Evolutionary conservation across 2,329 filamentous ascomycete species (phyloP).

Genomic region (Zarea fungicola): DNA sequence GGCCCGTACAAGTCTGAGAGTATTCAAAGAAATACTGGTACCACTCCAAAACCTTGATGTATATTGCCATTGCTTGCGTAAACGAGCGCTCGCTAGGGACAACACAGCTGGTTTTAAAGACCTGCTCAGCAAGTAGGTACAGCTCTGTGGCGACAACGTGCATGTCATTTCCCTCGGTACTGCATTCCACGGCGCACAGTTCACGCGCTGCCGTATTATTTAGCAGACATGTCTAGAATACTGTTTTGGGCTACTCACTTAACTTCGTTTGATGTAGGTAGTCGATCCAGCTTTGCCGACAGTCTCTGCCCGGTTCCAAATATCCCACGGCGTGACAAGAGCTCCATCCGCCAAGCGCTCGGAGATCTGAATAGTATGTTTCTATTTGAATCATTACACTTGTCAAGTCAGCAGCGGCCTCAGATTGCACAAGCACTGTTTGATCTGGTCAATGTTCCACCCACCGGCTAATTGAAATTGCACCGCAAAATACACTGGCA

Average conservation of each 20-base stretch:
- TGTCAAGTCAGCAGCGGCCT: background rate
- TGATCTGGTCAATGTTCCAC: background rate
- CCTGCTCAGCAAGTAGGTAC: background rate
- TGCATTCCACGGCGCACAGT: background rate
- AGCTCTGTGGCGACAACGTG: background rate
- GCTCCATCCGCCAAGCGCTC: too few relatives aligned
- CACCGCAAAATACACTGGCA: slow-evolving; percentile 5
- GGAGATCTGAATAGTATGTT: background rate
- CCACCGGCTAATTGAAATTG: slow-evolving; percentile 4
- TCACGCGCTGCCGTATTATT: background rate
- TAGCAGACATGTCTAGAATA: background rate
- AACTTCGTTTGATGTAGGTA: background rate
- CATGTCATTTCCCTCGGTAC: background rate
- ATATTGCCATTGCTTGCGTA: background rate
- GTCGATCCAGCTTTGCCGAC: slow-evolving; percentile 1
- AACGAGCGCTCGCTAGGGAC: background rate
- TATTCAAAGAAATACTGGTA: slow-evolving; percentile 5
- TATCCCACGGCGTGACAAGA: too few relatives aligned
- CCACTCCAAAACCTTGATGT: slow-evolving; percentile 2
- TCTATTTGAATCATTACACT: slow-evolving; percentile 1
- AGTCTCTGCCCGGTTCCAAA: too few relatives aligned
- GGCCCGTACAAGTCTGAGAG: background rate
- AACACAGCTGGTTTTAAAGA: slow-evolving; percentile 3
- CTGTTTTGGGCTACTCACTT: background rate
- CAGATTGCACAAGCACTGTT: background rate